These are phyloP conservation scores for Solanum etuberosum DNA, from an alignment of 257 asterid genomes.

Conservation along the genomic window DNA sequence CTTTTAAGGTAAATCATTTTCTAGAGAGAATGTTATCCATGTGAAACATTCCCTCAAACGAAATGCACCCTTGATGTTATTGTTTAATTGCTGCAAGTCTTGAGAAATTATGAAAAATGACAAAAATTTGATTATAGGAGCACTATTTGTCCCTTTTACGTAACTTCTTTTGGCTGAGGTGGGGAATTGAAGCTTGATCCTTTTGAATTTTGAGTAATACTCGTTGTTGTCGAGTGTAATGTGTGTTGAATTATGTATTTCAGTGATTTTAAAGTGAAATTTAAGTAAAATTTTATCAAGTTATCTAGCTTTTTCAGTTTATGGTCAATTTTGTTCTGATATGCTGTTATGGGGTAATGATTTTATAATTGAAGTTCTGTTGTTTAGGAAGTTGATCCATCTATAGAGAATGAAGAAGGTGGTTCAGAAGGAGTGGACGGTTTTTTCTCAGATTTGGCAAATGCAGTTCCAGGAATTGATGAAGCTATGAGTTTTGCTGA, in stretches of 20 bases:
- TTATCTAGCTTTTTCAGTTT: background rate
- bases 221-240: background rate
- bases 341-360: background rate
- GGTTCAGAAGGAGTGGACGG: slow-evolving; percentile 71
- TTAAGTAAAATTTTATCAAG: background rate
- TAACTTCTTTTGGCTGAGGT: background rate
- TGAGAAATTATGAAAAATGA: background rate
- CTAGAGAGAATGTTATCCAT: background rate
- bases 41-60: background rate
- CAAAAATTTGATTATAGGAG: background rate
- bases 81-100: background rate
- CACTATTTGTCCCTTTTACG: background rate
- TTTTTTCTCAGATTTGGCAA: slow-evolving; percentile 76
- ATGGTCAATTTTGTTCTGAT: background rate
- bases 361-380: background rate
- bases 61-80: background rate
- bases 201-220: background rate
- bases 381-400: slow-evolving; percentile 91
- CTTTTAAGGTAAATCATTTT: background rate
- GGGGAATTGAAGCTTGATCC: background rate
- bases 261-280: background rate
- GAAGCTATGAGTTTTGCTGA: slow-evolving; percentile 99
- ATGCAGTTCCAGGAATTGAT: slow-evolving; percentile 93
- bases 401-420: slow-evolving; percentile 60
- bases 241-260: background rate